Evolutionary conservation across 78 protist species (phyloP).

Genomic region (Pelomyxa schiedti): DNA sequence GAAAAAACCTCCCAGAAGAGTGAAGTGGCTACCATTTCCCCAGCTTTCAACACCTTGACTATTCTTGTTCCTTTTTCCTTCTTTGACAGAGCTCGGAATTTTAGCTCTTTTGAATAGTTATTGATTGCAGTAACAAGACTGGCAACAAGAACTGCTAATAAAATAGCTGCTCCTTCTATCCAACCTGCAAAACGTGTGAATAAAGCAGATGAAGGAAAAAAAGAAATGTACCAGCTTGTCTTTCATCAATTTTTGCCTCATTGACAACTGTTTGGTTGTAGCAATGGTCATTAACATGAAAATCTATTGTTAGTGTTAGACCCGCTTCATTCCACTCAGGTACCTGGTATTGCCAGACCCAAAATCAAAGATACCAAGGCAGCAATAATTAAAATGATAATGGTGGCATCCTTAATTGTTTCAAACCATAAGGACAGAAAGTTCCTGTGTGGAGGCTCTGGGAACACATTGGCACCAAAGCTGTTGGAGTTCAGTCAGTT

Average conservation of each 20-base stretch:
- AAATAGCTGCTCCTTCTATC: conserved; percentile 88
- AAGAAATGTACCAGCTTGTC: too few relatives aligned
- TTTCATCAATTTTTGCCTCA: too few relatives aligned
- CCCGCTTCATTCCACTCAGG: too few relatives aligned
- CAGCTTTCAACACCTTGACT: conserved; percentile 43
- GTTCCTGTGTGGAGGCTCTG: not conserved
- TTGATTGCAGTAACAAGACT: conserved; percentile 69
- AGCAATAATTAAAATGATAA: conserved; percentile 32
- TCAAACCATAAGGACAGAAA: conserved; percentile 2
- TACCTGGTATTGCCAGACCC: too few relatives aligned
- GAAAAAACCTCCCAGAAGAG: too few relatives aligned
- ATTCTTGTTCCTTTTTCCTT: conserved; percentile 19
- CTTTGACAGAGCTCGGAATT: conserved; percentile 52
- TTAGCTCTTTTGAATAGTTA: conserved; percentile 75
- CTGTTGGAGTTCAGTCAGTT: too few relatives aligned
- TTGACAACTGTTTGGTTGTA: too few relatives aligned
- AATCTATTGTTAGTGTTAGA: too few relatives aligned
- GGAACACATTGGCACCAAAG: not conserved
- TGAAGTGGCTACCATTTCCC: too few relatives aligned
- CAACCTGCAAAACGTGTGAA: too few relatives aligned
- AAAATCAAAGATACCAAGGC: conserved; percentile 24
- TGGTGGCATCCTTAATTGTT: conserved; percentile 23
- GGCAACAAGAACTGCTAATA: conserved; percentile 76
- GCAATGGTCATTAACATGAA: too few relatives aligned
- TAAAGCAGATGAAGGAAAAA: too few relatives aligned